Conservation (phyloP, 2,329 filamentous ascomycete genomes). For the Ascochyta koolunga region DNA sequence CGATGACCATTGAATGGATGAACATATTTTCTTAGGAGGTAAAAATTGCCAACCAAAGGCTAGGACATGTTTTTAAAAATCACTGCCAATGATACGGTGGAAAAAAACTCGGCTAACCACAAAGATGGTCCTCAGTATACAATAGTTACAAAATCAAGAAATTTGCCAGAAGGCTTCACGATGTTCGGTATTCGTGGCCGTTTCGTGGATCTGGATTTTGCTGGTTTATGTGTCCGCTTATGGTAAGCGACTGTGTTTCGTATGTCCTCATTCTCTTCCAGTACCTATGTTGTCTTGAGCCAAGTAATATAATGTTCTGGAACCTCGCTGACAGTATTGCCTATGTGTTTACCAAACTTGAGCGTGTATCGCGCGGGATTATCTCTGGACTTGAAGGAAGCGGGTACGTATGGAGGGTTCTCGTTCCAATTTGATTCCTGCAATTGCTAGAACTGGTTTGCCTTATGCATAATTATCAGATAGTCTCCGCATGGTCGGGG, state of each 20-base stretch:
- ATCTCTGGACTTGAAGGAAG: not conserved
- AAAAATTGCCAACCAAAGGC: slow-evolving; percentile 47
- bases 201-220: not conserved
- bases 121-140: slow-evolving; percentile 49
- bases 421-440: not conserved
- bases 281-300: not conserved
- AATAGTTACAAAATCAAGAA: slow-evolving; percentile 35
- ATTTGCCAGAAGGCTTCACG: not conserved
- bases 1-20: no score
- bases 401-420: not conserved
- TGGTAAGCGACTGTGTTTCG: not conserved
- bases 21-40: slow-evolving; percentile 43
- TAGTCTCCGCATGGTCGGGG: no score
- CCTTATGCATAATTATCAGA: no score
- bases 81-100: slow-evolving; percentile 48
- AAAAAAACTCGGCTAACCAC: slow-evolving; percentile 50
- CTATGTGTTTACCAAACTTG: not conserved
- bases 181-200: not conserved
- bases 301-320: not conserved
- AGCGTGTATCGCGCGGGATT: not conserved
- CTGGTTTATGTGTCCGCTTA: not conserved
- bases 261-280: not conserved
- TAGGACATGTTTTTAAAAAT: slow-evolving; percentile 36
- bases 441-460: not conserved
- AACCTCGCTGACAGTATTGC: not conserved